A percentile compares a stretch with the other conserved stretches of the same genome.
Conservation (phyloP, 768 basidiomycete species). For the Hydnomerulius pinastri region DNA sequence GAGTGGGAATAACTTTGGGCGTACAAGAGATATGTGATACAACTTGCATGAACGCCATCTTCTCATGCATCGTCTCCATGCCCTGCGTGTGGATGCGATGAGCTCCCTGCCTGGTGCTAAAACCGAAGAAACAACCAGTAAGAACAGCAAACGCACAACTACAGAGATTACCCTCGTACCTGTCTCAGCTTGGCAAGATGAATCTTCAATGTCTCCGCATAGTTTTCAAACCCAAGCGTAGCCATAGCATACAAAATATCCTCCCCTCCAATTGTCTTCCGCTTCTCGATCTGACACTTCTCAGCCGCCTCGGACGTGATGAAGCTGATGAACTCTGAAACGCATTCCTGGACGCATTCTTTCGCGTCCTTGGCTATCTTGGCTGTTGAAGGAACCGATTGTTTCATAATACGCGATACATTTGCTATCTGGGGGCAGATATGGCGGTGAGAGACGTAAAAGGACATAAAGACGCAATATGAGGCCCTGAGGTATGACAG, state of each 20-base stretch:
- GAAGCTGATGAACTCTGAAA: conserved; percentile 97
- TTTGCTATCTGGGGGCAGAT: conserved; percentile 82
- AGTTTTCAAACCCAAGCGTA: conserved; percentile 91
- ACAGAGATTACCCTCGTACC: conserved; percentile 41
- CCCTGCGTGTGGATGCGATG: conserved; percentile 26
- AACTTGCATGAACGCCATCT: neutral
- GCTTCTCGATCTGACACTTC: conserved; percentile 90
- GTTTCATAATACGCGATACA: conserved; percentile 97
- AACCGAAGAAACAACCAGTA: neutral
- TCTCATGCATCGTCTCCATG: conserved; percentile 25
- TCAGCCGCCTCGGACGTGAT: conserved; percentile 97
- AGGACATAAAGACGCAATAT: neutral
- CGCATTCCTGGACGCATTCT: conserved; percentile 98
- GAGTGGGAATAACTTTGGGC: conserved; percentile 13
- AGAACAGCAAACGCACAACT: neutral
- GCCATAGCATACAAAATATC: conserved; percentile 96
- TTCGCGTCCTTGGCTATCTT: conserved; percentile 99
- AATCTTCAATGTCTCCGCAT: conserved; percentile 89
- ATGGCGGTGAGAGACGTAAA: neutral
- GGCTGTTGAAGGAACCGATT: conserved; percentile 82
- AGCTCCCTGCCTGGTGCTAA: conserved; percentile 30
- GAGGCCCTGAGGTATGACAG: neutral
- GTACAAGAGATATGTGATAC: conserved; percentile 12
- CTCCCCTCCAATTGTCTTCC: conserved; percentile 97
- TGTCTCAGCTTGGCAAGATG: conserved; percentile 89